These are phyloP conservation scores for Periconia digitata DNA, from an alignment of 2,329 filamentous ascomycete genomes.

Conservation along the genomic window DNA sequence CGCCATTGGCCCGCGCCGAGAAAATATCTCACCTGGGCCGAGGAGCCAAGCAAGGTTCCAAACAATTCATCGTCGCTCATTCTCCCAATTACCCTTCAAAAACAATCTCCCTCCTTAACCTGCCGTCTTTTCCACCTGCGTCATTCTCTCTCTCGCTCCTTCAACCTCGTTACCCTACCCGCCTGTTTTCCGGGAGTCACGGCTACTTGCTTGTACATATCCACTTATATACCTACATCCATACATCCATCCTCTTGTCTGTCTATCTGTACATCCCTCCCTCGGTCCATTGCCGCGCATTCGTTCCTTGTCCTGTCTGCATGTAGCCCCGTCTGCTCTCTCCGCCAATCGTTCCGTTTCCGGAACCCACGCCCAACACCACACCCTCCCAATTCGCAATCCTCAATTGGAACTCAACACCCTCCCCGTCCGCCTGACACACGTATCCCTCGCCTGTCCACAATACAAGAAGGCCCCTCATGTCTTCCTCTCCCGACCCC, in stretches of 20 bases:
- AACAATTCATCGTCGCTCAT: background rate
- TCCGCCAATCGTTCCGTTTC: constrained; percentile 12
- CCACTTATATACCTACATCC: too few relatives aligned
- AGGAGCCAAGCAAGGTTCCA: background rate
- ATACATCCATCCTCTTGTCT: background rate
- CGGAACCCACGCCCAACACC: constrained; percentile 6
- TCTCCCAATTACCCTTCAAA: too few relatives aligned
- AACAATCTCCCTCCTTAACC: too few relatives aligned
- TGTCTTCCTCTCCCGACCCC: constrained; percentile 11
- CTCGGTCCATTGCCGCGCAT: background rate
- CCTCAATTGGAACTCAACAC: too few relatives aligned
- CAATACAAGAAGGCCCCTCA: constrained; percentile 8
- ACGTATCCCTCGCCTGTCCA: too few relatives aligned
- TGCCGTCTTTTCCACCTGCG: constrained; percentile 12
- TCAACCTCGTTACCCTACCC: constrained; percentile 3
- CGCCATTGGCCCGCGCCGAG: background rate
- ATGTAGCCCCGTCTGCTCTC: constrained; percentile 3
- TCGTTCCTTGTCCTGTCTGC: constrained; percentile 9
- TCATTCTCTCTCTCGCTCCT: constrained; percentile 8
- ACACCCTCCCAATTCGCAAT: constrained; percentile 6
- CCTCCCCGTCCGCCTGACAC: too few relatives aligned
- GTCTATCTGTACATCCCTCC: too few relatives aligned
- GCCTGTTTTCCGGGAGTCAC: too few relatives aligned
- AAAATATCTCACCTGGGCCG: background rate
- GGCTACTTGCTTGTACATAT: too few relatives aligned